Evolutionary conservation across 208 protist genomes (phyloP).

Genomic region (Leptomonas pyrrhocoris): DNA sequence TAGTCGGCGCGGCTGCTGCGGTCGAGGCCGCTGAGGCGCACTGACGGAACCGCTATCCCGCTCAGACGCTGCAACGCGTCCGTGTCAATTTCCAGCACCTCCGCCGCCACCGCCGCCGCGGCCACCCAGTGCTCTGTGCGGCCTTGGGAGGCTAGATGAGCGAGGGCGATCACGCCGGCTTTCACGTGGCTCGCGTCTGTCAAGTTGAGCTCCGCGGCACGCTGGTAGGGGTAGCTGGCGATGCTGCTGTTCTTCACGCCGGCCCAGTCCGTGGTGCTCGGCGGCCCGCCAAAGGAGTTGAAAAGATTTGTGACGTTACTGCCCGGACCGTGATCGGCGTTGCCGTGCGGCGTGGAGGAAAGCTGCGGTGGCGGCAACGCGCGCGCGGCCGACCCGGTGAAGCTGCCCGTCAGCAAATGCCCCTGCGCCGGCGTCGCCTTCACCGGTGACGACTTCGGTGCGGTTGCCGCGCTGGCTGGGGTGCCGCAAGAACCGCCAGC

Average conservation of each 20-base stretch:
- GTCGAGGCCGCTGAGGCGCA: constrained; percentile 15
- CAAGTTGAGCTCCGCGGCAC: constrained; percentile 27
- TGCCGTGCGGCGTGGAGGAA: constrained; percentile 5
- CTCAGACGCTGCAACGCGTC: constrained; percentile 22
- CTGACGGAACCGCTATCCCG: neutral
- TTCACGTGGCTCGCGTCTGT: constrained; percentile 24
- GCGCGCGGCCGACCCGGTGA: constrained; percentile 5
- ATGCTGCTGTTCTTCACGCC: constrained; percentile 11
- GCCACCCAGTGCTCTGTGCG: constrained; percentile 32
- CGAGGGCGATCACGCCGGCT: constrained; percentile 31
- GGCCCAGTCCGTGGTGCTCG: constrained; percentile 5
- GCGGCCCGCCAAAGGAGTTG: neutral
- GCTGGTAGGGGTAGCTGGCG: constrained; percentile 23
- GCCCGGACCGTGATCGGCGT: neutral
- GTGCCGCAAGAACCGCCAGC: neutral
- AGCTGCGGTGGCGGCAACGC: constrained; percentile 5
- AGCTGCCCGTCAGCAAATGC: neutral
- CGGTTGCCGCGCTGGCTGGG: neutral
- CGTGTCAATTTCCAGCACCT: constrained; percentile 26
- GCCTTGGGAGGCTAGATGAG: constrained; percentile 35
- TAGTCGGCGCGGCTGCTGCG: constrained; percentile 15
- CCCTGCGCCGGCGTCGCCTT: neutral
- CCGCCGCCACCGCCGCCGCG: constrained; percentile 29
- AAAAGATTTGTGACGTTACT: constrained; percentile 21
- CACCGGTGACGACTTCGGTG: constrained; percentile 3